phyloP scores from a whole-genome alignment of 345 rosid species.

The Murraya koenigii region DNA sequence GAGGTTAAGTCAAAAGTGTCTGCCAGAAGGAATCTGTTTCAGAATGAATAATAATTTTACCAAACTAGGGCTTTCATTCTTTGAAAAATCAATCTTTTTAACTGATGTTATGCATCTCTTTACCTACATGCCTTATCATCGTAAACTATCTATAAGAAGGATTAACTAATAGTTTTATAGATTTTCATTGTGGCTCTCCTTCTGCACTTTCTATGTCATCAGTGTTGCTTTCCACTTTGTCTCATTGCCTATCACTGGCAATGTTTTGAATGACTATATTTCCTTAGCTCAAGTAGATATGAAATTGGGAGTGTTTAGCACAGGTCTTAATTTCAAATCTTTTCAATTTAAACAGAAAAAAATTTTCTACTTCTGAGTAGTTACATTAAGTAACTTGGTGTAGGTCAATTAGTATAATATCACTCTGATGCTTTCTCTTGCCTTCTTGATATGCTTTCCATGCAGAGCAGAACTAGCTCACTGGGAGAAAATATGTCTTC shows the following conservation, averaged over 20 bases:
- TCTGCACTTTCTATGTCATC: not conserved
- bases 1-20: not conserved
- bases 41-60: not conserved
- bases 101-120: not conserved
- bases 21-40: not conserved
- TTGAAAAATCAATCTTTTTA: not conserved
- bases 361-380: constrained; percentile 1
- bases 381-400: constrained; percentile 12
- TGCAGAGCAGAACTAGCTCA: constrained; percentile 60
- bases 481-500: constrained; percentile 61
- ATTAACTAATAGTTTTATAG: not conserved
- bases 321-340: not conserved
- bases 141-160: not conserved
- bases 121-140: not conserved
- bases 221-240: not conserved
- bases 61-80: not conserved
- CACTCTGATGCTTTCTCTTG: constrained; percentile 16
- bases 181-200: not conserved
- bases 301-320: not conserved
- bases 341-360: not conserved
- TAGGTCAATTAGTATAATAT: not conserved
- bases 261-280: not conserved
- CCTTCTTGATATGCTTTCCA: constrained; percentile 21
- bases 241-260: not conserved
- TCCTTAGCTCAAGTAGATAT: not conserved